Conservation (phyloP, 805 yeast genomes). For the Pichia rugopelliculosa region DNA sequence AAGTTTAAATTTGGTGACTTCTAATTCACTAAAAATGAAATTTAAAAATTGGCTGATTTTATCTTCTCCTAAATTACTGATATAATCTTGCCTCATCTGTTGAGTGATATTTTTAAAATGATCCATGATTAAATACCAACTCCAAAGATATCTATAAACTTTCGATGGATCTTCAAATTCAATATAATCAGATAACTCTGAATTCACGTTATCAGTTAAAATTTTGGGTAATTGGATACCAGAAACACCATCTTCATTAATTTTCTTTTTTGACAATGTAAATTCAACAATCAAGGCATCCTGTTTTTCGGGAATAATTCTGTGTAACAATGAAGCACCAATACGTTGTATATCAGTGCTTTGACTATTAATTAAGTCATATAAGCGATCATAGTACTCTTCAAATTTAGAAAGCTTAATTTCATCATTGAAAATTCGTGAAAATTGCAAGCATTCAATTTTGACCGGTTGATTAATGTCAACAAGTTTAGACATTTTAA, state of each 20-base stretch:
- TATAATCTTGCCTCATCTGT: conserved; percentile 53
- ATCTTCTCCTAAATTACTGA: conserved; percentile 47
- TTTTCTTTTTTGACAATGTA: conserved; percentile 41
- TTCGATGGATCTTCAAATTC: conserved; percentile 32
- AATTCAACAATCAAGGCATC: conserved; percentile 56
- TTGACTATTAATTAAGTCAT: conserved; percentile 23
- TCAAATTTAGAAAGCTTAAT: conserved; percentile 29
- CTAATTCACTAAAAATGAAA: conserved; percentile 48
- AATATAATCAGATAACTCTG: conserved; percentile 29
- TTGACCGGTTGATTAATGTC: conserved; percentile 26
- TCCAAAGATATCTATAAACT: conserved; percentile 46
- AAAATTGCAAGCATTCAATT: conserved; percentile 31
- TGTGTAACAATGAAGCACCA: conserved; percentile 32
- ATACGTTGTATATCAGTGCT: conserved; percentile 38
- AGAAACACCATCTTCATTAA: conserved; percentile 23
- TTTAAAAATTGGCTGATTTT: conserved; percentile 44
- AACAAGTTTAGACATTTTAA: conserved; percentile 10
- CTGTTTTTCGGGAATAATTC: conserved; percentile 39
- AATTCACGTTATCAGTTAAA: conserved; percentile 32
- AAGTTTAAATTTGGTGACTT: conserved; percentile 24
- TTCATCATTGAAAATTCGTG: conserved; percentile 12
- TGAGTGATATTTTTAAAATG: conserved; percentile 62
- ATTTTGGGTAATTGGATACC: conserved; percentile 33
- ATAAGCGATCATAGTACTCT: conserved; percentile 31
- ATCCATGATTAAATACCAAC: conserved; percentile 57